phyloP scores from a whole-genome alignment of 2,329 filamentous ascomycete species.

The Cladosporium sp. region DNA sequence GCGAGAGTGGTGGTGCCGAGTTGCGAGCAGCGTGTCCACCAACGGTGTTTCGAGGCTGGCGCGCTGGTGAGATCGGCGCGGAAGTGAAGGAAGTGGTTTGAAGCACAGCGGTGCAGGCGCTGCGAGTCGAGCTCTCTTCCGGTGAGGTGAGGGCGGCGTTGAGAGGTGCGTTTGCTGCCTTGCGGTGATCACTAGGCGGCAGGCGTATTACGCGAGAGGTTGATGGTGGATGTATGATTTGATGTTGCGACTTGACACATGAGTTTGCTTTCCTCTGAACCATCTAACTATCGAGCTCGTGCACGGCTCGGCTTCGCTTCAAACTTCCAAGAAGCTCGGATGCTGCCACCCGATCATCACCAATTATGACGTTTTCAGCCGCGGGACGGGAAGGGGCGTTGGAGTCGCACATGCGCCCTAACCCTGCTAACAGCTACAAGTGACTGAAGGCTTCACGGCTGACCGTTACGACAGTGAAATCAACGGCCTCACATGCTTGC shows the following conservation, averaged over 20 bases:
- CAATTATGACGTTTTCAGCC: slow-evolving; percentile 4
- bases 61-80: not conserved
- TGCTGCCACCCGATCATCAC: not conserved
- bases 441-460: not conserved
- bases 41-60: not conserved
- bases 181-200: not conserved
- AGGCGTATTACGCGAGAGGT: not conserved
- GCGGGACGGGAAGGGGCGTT: not conserved
- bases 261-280: slow-evolving; percentile 12
- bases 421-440: not conserved
- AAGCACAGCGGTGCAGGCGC: slow-evolving; percentile 19
- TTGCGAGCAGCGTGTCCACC: not conserved
- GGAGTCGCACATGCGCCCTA: not conserved
- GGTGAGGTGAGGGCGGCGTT: not conserved
- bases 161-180: slow-evolving; percentile 9
- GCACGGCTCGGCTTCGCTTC: slow-evolving; percentile 12
- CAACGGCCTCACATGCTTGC: not conserved
- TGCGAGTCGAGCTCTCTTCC: slow-evolving; percentile 15
- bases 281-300: slow-evolving; percentile 3
- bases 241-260: not conserved
- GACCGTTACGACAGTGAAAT: not conserved
- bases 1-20: not conserved
- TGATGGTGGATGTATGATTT: not conserved
- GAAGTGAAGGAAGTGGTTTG: slow-evolving; percentile 16
- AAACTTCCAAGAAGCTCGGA: slow-evolving; percentile 14